Evolutionary conservation across 495 filamentous ascomycete species (phyloP).

Genomic region (Parathielavia appendiculata): DNA sequence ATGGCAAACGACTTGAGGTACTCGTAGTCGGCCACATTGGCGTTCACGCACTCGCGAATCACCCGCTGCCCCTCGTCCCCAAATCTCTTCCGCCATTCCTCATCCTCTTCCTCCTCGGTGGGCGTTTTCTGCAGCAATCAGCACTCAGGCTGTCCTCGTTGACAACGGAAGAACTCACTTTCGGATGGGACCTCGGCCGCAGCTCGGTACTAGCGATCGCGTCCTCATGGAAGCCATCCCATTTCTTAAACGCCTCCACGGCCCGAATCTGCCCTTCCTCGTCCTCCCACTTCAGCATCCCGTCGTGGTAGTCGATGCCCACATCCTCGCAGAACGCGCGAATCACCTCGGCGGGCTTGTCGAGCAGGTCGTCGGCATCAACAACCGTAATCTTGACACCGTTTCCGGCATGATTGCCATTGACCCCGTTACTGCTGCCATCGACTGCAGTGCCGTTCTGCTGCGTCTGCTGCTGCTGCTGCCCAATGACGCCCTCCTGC

Average conservation of each 20-base stretch:
- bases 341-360: constrained; percentile 68
- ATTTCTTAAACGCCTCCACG: constrained; percentile 78
- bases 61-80: constrained; percentile 69
- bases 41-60: constrained; percentile 71
- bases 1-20: constrained; percentile 88
- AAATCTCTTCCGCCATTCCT: constrained; percentile 77
- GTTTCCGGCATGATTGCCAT: neutral
- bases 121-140: constrained; percentile 41
- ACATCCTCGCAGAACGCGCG: constrained; percentile 72
- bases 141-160: too few species aligned
- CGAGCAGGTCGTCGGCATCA: constrained; percentile 90
- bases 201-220: constrained; percentile 73
- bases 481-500: constrained; percentile 56
- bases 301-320: constrained; percentile 61
- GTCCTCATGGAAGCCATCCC: constrained; percentile 94
- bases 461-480: constrained; percentile 33
- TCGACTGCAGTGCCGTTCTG: neutral
- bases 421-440: neutral
- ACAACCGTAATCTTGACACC: constrained; percentile 68
- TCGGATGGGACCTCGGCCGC: constrained; percentile 52
- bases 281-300: constrained; percentile 76
- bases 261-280: constrained; percentile 61
- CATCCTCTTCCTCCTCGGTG: constrained; percentile 59
- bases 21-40: constrained; percentile 79
- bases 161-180: constrained; percentile 55